Percentiles rank a stretch among this genome's conserved stretches.
Evolutionary conservation across 495 filamentous ascomycete species (phyloP).

Genomic region (Penicillium psychrofluorescens): DNA sequence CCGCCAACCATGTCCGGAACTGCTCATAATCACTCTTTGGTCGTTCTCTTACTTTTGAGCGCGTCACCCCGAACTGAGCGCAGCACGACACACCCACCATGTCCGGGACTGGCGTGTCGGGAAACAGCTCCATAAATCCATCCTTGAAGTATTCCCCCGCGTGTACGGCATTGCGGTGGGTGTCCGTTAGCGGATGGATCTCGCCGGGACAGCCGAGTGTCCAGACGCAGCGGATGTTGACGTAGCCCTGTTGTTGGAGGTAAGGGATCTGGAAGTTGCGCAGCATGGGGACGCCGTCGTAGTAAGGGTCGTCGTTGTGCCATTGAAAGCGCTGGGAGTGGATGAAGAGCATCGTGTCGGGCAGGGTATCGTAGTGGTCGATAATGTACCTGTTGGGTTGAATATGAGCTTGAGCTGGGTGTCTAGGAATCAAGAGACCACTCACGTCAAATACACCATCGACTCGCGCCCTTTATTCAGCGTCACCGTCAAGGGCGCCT

Average conservation of each 20-base stretch:
- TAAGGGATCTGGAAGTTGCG: slow-evolving; percentile 47
- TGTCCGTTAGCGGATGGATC: slow-evolving; percentile 43
- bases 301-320: slow-evolving; percentile 52
- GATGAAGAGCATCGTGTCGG: slow-evolving; percentile 52
- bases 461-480: slow-evolving; percentile 52
- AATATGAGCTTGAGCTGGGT: background rate
- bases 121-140: slow-evolving; percentile 51
- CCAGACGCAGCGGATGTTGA: slow-evolving; percentile 61
- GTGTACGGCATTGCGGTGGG: slow-evolving; percentile 33
- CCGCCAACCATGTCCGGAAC: slow-evolving; percentile 52
- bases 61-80: slow-evolving; percentile 63
- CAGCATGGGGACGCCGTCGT: slow-evolving; percentile 43
- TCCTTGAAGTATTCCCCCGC: slow-evolving; percentile 43
- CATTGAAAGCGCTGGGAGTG: slow-evolving; percentile 57
- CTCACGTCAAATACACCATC: slow-evolving; percentile 54
- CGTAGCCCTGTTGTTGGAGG: slow-evolving; percentile 50
- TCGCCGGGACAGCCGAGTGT: slow-evolving; percentile 53
- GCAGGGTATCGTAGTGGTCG: slow-evolving; percentile 54
- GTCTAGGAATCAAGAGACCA: slow-evolving; percentile 7
- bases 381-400: slow-evolving; percentile 47
- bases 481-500: slow-evolving; percentile 39
- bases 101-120: slow-evolving; percentile 36
- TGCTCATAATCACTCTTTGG: slow-evolving; percentile 48
- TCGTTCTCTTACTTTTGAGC: slow-evolving; percentile 40
- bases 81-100: slow-evolving; percentile 56